A percentile compares a stretch with the other conserved stretches of the same genome.
These are phyloP conservation scores for Globisporangium recalcitrans DNA, from an alignment of 352 stramenopile species.

Conservation along the genomic window DNA sequence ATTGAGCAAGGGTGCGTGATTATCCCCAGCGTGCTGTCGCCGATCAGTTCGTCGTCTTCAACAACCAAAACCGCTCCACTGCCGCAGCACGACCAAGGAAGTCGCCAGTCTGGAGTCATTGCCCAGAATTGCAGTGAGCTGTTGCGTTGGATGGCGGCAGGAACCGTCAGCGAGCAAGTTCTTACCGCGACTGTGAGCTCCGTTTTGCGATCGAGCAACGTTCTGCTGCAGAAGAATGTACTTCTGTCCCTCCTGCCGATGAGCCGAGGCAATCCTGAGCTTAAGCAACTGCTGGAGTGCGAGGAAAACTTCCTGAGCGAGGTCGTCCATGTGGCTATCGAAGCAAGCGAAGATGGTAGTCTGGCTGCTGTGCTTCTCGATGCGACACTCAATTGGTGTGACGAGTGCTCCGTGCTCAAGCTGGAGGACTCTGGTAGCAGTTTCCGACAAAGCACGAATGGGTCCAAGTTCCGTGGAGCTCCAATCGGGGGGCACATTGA, in stretches of 20 bases:
- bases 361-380: conserved; percentile 7
- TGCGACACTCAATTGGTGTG: conserved; percentile 11
- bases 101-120: too few relatives aligned
- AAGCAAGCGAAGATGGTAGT: conserved; percentile 5
- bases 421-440: conserved; percentile 6
- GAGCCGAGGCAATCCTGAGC: neutral
- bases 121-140: neutral
- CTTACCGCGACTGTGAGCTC: conserved; percentile 1
- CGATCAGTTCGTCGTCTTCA: neutral
- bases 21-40: neutral
- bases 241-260: conserved; percentile 9
- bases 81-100: neutral
- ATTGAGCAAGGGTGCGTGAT: conserved; percentile 12
- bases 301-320: conserved; percentile 3
- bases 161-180: conserved; percentile 1
- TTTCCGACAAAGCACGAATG: conserved; percentile 2
- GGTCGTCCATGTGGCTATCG: conserved; percentile 8
- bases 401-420: conserved; percentile 11
- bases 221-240: conserved; percentile 15
- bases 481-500: neutral
- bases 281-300: neutral
- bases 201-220: conserved; percentile 13
- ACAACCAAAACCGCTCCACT: neutral
- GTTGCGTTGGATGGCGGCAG: conserved; percentile 5
- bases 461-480: neutral